A percentile compares a stretch with the other conserved stretches of the same genome.
phyloP scores from a whole-genome alignment of 75 land plant genomes.

The Picea glauca region DNA sequence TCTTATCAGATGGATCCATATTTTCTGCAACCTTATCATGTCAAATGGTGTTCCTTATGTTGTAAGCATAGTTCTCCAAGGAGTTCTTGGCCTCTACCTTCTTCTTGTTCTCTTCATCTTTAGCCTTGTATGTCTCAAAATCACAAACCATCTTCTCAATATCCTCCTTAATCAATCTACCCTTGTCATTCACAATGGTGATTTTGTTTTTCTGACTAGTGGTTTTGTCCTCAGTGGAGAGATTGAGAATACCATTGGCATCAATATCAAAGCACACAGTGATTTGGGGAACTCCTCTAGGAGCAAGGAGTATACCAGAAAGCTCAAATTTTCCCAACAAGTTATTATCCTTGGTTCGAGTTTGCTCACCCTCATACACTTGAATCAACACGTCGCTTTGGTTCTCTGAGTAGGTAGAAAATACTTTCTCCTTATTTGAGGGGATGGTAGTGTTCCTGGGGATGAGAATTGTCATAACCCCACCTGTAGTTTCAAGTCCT shows the following conservation, averaged over 20 bases:
- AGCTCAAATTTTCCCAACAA: constrained; percentile 79
- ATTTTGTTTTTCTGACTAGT: constrained; percentile 89
- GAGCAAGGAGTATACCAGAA: constrained; percentile 81
- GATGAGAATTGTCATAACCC: constrained; percentile 75
- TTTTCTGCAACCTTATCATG: constrained; percentile 72
- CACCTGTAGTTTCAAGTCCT: constrained; percentile 77
- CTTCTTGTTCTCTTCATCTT: constrained; percentile 73
- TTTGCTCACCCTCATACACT: constrained; percentile 69
- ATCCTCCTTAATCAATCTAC: constrained; percentile 70
- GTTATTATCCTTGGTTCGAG: constrained; percentile 68
- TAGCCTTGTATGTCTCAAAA: constrained; percentile 64
- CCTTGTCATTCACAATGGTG: constrained; percentile 71
- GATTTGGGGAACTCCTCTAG: constrained; percentile 75
- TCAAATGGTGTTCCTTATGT: constrained; percentile 73
- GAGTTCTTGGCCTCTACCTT: constrained; percentile 72
- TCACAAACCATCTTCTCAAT: constrained; percentile 78
- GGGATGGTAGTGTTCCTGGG: constrained; percentile 80
- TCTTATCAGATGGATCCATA: constrained; percentile 60
- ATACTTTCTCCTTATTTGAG: constrained; percentile 76
- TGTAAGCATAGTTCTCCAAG: constrained; percentile 72
- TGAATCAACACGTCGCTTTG: constrained; percentile 77
- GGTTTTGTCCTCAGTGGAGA: constrained; percentile 70
- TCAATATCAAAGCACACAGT: constrained; percentile 77
- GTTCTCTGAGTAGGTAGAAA: constrained; percentile 78
- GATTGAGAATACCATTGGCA: constrained; percentile 75